phyloP scores from a whole-genome alignment of 2,329 filamentous ascomycete species.

The Claviceps paspali region DNA sequence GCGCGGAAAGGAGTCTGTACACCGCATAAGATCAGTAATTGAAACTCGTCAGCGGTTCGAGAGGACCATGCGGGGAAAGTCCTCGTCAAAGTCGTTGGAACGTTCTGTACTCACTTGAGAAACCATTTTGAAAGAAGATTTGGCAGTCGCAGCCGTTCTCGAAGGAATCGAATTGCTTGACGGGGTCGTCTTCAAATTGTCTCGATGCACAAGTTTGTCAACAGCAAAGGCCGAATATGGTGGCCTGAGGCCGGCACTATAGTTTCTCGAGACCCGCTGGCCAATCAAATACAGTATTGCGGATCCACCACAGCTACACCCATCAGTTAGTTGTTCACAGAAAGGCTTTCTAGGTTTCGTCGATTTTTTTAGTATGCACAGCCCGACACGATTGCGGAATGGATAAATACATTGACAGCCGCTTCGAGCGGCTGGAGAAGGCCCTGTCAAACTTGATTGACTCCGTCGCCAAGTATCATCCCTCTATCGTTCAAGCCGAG shows the following conservation, averaged over 20 bases:
- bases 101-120: slow-evolving; percentile 19
- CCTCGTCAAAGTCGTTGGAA: background rate
- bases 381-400: too few species aligned
- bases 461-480: slow-evolving; percentile 71
- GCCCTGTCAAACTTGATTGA: slow-evolving; percentile 57
- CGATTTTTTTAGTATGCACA: too few species aligned
- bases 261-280: slow-evolving; percentile 3
- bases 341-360: too few species aligned
- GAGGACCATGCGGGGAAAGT: background rate
- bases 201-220: slow-evolving; percentile 19
- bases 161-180: slow-evolving; percentile 23
- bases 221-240: slow-evolving; percentile 17
- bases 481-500: slow-evolving; percentile 48
- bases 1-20: slow-evolving; percentile 31
- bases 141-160: slow-evolving; percentile 15
- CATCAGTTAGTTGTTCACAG: too few species aligned
- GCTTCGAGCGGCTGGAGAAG: slow-evolving; percentile 52
- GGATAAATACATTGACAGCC: slow-evolving; percentile 45
- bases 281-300: slow-evolving; percentile 5
- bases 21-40: slow-evolving; percentile 16
- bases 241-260: slow-evolving; percentile 15
- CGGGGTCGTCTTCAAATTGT: slow-evolving; percentile 5
- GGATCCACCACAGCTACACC: slow-evolving; percentile 10
- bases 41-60: background rate
- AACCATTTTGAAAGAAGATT: slow-evolving; percentile 22